Base-by-base conservation (phyloP, 345 rosid species). In the Euphorbia peplus region DNA sequence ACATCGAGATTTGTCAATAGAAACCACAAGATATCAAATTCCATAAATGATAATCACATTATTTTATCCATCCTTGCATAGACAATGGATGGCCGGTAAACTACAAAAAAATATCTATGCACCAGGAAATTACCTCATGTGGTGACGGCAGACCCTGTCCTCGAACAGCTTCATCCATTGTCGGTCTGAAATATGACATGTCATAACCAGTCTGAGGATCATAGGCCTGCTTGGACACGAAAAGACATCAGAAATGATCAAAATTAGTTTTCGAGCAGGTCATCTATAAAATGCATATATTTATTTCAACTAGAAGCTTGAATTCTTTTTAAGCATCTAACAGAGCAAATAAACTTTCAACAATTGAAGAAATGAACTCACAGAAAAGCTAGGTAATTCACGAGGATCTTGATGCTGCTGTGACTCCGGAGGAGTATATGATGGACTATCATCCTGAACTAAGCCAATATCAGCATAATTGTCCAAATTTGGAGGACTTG, bases 151-250 rank as follows among this genome's bases (percentile, higher is more conserved):
- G 80, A 63, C 86, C 87, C 74, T 83, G 98, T 32, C 82, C 89
- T 10, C 84, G 81, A 2, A 79, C 71, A 21, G 79, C 74, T 72
- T 85, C 98, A 66, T 86, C 91, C 75, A 83, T 77, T 37, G 84
- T 22, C 41, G 92, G 88, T 73, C 90, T 81, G 74, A 88, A 88
- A 81, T 90, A 92, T 28, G 91, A 76, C 14, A 88, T 72, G 63
- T 88, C 98, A 75, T 90, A 90, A 47, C 83, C 85, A 65, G 84
- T 73, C 47, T 79, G 92, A 51, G 84, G 81, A 73, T 83, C 86
- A 76, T 87, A 87, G 21, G 75, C 89, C 96, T 89, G 87, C 64
- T 37, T 65, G 50, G 41, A 76, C 76, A 52, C 30, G 69, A 69
- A 50, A 4, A 10, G 58, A 57, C 9, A 35, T 68, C 60, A 79